These are phyloP conservation scores for Phytophthora capsici DNA, from an alignment of 352 stramenopile genomes.

Conservation along the genomic window DNA sequence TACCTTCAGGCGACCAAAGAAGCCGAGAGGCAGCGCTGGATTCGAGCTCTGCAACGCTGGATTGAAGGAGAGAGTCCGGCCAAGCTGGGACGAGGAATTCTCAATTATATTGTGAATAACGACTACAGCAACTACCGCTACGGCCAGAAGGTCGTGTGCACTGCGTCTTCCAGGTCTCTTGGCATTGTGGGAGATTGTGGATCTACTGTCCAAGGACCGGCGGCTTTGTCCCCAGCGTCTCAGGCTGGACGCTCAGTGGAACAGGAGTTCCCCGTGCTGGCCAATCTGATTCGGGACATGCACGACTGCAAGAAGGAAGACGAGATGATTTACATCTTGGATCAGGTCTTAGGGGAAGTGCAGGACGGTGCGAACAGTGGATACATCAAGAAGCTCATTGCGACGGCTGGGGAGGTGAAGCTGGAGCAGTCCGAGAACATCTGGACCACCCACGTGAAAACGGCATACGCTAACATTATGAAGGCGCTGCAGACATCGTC, in stretches of 20 bases:
- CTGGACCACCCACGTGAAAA: constrained; percentile 79
- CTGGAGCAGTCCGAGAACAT: constrained; percentile 58
- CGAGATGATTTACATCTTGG: constrained; percentile 87
- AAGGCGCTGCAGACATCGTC: constrained; percentile 64
- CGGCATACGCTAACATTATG: constrained; percentile 83
- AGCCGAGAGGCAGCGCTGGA: constrained; percentile 73
- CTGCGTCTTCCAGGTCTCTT: constrained; percentile 23
- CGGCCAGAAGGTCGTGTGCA: constrained; percentile 57
- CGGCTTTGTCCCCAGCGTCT: constrained; percentile 51
- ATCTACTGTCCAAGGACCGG: constrained; percentile 13
- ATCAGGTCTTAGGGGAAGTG: constrained; percentile 83
- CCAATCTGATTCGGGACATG: constrained; percentile 79
- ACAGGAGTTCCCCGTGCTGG: constrained; percentile 75
- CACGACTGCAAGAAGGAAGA: constrained; percentile 74
- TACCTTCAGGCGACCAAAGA: constrained; percentile 75
- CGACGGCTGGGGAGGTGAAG: constrained; percentile 76
- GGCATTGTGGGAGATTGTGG: constrained; percentile 27
- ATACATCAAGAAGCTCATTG: constrained; percentile 81
- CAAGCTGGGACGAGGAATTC: constrained; percentile 61
- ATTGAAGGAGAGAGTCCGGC: constrained; percentile 66
- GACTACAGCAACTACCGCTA: constrained; percentile 72
- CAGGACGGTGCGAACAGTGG: constrained; percentile 62
- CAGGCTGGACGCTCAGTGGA: constrained; percentile 65
- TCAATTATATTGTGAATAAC: constrained; percentile 81
- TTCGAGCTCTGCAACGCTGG: constrained; percentile 74